A percentile compares a stretch with the other conserved stretches of the same genome.
phyloP scores from a whole-genome alignment of 345 rosid species.

The Brassica cretica region DNA sequence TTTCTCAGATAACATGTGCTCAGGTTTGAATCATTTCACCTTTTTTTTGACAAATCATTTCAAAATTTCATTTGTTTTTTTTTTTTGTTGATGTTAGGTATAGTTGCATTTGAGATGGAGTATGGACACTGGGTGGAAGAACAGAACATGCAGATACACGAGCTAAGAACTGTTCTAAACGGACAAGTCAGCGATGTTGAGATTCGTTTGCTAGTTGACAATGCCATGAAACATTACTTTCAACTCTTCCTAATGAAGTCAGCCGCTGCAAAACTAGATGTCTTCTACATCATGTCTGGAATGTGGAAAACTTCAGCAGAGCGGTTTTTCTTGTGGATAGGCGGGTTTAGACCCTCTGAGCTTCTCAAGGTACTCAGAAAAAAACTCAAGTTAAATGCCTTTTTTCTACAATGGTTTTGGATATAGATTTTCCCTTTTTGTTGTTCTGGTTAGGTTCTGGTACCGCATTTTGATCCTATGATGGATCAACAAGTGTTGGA shows the following conservation, averaged over 20 bases:
- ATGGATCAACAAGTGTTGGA: constrained; percentile 58
- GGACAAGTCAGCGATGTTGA: constrained; percentile 59
- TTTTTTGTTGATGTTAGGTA: constrained; percentile 44
- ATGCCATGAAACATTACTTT: constrained; percentile 66
- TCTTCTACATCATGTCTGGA: constrained; percentile 80
- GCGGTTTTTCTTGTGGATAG: constrained; percentile 90
- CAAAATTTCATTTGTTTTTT: neutral
- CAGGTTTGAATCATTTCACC: constrained; percentile 54
- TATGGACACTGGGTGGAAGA: constrained; percentile 86
- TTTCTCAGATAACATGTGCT: constrained; percentile 50
- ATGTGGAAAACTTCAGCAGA: constrained; percentile 90
- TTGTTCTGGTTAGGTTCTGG: constrained; percentile 54
- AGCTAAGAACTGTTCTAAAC: constrained; percentile 62
- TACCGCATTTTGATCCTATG: constrained; percentile 70
- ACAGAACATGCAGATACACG: constrained; percentile 59
- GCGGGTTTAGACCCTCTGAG: constrained; percentile 93
- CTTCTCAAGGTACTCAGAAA: constrained; percentile 71
- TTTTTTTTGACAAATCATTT: neutral
- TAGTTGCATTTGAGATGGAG: constrained; percentile 82
- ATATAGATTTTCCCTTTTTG: neutral
- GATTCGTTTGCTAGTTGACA: constrained; percentile 68
- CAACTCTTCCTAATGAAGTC: constrained; percentile 88
- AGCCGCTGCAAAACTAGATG: constrained; percentile 71
- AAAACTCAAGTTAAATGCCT: neutral
- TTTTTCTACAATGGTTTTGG: neutral